Evolutionary conservation across 768 basidiomycete genomes (phyloP).

Genomic region (Mycena galericulata): DNA sequence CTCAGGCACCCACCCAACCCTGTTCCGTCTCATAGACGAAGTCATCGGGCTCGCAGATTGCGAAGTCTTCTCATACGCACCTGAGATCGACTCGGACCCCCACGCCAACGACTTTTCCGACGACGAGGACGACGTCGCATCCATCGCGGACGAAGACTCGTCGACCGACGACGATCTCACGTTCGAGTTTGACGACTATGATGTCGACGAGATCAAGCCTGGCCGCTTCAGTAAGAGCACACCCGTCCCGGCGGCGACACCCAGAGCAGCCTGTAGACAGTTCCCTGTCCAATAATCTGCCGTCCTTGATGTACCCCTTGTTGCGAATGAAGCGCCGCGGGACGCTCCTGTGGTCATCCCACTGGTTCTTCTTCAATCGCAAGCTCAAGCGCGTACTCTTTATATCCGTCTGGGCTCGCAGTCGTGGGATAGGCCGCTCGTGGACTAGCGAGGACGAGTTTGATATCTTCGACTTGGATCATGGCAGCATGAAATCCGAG

Average conservation of each 20-base stretch:
- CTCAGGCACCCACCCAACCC: slow-evolving; percentile 87
- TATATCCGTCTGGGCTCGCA: slow-evolving; percentile 91
- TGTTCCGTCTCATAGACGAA: slow-evolving; percentile 90
- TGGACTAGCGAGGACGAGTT: slow-evolving; percentile 62
- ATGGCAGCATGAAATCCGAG: slow-evolving; percentile 50
- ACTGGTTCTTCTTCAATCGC: slow-evolving; percentile 97
- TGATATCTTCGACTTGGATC: slow-evolving; percentile 27
- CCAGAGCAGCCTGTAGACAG: slow-evolving; percentile 54
- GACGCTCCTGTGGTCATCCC: slow-evolving; percentile 93
- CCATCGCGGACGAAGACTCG: slow-evolving; percentile 73
- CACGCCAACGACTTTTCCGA: slow-evolving; percentile 87
- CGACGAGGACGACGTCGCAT: slow-evolving; percentile 80
- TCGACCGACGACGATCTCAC: slow-evolving; percentile 79
- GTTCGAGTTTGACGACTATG: slow-evolving; percentile 87
- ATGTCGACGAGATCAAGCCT: slow-evolving; percentile 69
- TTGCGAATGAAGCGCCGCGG: slow-evolving; percentile 73
- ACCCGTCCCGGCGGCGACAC: slow-evolving; percentile 53
- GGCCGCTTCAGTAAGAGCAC: slow-evolving; percentile 52
- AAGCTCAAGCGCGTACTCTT: slow-evolving; percentile 94
- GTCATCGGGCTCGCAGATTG: slow-evolving; percentile 92
- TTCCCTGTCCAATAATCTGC: slow-evolving; percentile 51
- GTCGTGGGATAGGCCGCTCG: slow-evolving; percentile 65
- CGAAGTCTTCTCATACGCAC: slow-evolving; percentile 95
- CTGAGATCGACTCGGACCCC: slow-evolving; percentile 94
- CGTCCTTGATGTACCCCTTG: slow-evolving; percentile 52